These are phyloP conservation scores for Epichloe coenophiala DNA, from an alignment of 2,329 filamentous ascomycete species.

Conservation along the genomic window DNA sequence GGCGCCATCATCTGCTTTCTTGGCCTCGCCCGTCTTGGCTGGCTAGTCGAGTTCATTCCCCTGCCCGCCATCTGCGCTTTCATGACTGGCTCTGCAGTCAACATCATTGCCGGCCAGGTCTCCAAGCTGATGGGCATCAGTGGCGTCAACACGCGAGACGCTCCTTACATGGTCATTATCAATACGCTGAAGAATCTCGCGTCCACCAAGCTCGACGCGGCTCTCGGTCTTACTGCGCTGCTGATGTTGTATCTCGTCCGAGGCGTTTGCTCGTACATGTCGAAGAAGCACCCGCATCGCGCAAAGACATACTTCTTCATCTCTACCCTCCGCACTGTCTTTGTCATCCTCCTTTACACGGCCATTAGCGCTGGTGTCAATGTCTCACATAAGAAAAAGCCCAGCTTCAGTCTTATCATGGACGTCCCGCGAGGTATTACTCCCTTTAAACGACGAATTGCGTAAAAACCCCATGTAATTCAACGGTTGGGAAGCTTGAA, in stretches of 20 bases:
- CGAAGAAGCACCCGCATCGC: conserved; percentile 51
- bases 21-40: conserved; percentile 36
- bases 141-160: conserved; percentile 33
- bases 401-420: conserved; percentile 51
- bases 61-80: conserved; percentile 39
- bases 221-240: conserved; percentile 58
- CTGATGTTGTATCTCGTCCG: conserved; percentile 56
- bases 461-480: neutral
- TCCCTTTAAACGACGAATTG: neutral
- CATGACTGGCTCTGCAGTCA: conserved; percentile 40
- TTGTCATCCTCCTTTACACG: conserved; percentile 71
- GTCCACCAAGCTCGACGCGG: conserved; percentile 50
- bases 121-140: conserved; percentile 37
- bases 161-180: conserved; percentile 37
- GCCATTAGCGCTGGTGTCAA: conserved; percentile 63
- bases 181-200: conserved; percentile 33
- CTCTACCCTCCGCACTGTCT: conserved; percentile 63
- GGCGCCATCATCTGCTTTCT: conserved; percentile 35
- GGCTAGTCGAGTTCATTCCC: conserved; percentile 41
- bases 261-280: conserved; percentile 44
- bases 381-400: conserved; percentile 39
- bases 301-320: conserved; percentile 66
- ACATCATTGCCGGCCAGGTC: conserved; percentile 35
- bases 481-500: neutral
- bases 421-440: conserved; percentile 51